These are phyloP conservation scores for Penicillium macrosclerotiorum DNA, from an alignment of 495 filamentous ascomycete species.

Conservation along the genomic window DNA sequence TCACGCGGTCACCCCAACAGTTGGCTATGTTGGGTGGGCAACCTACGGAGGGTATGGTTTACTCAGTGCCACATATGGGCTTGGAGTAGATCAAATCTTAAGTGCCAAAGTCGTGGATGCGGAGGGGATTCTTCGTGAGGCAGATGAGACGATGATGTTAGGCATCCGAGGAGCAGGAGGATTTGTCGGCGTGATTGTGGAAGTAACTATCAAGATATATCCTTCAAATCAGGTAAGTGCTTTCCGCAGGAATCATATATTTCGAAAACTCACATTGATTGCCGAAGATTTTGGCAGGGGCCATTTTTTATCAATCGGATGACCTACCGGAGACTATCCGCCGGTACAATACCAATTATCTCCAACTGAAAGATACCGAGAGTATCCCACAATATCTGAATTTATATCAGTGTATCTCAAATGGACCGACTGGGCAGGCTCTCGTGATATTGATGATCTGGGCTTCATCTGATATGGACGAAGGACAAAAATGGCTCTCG, in stretches of 20 bases:
- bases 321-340: constrained; percentile 5
- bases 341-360: constrained; percentile 9
- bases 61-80: constrained; percentile 27
- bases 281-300: constrained; percentile 10
- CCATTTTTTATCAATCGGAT: constrained; percentile 3
- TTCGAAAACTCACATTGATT: not conserved
- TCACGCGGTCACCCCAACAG: constrained; percentile 11
- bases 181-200: constrained; percentile 36
- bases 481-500: constrained; percentile 14
- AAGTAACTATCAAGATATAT: constrained; percentile 37
- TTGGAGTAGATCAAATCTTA: constrained; percentile 41
- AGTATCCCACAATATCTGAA: constrained; percentile 8
- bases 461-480: constrained; percentile 11
- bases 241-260: no score
- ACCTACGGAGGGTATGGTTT: constrained; percentile 39
- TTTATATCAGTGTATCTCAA: constrained; percentile 9
- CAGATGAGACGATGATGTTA: constrained; percentile 29
- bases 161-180: constrained; percentile 38
- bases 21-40: constrained; percentile 40
- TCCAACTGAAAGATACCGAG: constrained; percentile 1
- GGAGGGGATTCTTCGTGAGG: constrained; percentile 29
- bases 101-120: constrained; percentile 35
- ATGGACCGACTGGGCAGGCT: constrained; percentile 1
- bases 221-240: constrained; percentile 15
- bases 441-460: constrained; percentile 11